A percentile compares a stretch with the other conserved stretches of the same genome.
phyloP scores from a whole-genome alignment of 495 filamentous ascomycete species.

The Neurospora sp. region DNA sequence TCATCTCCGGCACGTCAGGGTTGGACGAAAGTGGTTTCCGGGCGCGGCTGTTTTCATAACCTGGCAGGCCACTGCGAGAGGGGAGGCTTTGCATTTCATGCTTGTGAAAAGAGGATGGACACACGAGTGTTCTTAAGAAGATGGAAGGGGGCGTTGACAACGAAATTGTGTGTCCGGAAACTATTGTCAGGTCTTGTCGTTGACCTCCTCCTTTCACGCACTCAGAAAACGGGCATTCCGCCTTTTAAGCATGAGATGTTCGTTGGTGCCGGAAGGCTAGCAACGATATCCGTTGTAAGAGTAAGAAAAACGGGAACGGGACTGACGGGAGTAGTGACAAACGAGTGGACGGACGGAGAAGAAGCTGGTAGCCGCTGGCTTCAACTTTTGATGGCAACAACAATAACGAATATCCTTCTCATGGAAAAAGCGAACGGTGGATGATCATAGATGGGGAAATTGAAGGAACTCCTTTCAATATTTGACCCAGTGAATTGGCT shows the following conservation, averaged over 20 bases:
- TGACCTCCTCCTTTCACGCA: background rate
- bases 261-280: background rate
- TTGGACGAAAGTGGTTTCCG: background rate
- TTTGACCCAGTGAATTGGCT: background rate
- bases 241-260: background rate
- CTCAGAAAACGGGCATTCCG: background rate
- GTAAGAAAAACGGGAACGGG: background rate
- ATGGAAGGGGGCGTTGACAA: background rate
- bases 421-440: background rate
- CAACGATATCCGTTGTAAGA: background rate
- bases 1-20: background rate
- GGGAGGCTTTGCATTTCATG: background rate
- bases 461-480: background rate
- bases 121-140: background rate
- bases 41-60: background rate
- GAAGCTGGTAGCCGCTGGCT: background rate
- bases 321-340: background rate
- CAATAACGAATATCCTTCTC: background rate
- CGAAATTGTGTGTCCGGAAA: background rate
- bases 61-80: background rate
- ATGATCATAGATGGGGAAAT: background rate
- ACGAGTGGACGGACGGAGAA: background rate
- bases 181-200: background rate
- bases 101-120: background rate
- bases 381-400: background rate